Evolutionary conservation across 1,284 basidiomycete genomes (phyloP).

Genomic region (Fomitiporia mediterranea): DNA sequence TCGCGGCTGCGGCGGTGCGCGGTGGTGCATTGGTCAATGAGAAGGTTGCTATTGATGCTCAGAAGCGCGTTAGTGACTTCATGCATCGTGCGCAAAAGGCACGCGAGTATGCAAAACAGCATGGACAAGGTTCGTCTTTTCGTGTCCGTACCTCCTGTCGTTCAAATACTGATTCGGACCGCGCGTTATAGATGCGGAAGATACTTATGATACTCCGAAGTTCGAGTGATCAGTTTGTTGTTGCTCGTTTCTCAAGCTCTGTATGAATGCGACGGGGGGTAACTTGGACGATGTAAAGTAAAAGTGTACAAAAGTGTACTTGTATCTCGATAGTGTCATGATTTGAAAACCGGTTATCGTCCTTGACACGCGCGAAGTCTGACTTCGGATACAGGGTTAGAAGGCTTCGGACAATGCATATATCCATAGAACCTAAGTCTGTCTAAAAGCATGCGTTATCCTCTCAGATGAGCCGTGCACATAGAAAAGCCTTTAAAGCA

Average conservation of each 20-base stretch:
- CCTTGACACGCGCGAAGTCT: no score
- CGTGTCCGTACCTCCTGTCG: background rate
- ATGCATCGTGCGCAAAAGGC: slow-evolving; percentile 53
- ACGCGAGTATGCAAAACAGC: slow-evolving; percentile 47
- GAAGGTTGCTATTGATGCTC: slow-evolving; percentile 48
- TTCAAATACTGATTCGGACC: background rate
- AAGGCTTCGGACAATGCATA: no score
- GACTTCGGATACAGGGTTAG: no score
- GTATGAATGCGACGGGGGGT: background rate
- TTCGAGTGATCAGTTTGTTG: slow-evolving; percentile 26
- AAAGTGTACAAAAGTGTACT: background rate
- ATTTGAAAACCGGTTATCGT: no score
- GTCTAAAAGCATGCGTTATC: no score
- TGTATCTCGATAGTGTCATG: no score
- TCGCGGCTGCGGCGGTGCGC: slow-evolving; percentile 54
- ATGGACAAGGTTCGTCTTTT: slow-evolving; percentile 47
- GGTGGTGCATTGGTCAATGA: slow-evolving; percentile 47
- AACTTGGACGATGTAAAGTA: background rate
- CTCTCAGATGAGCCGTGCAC: no score
- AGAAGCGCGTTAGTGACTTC: slow-evolving; percentile 46
- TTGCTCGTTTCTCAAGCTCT: background rate
- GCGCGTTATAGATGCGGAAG: slow-evolving; percentile 40
- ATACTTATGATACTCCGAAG: slow-evolving; percentile 42
- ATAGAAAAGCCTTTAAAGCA: no score
- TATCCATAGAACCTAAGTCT: no score